Base-by-base conservation (phyloP, 352 stramenopile genomes). In the Thalassiosira livingstoniorum region DNA sequence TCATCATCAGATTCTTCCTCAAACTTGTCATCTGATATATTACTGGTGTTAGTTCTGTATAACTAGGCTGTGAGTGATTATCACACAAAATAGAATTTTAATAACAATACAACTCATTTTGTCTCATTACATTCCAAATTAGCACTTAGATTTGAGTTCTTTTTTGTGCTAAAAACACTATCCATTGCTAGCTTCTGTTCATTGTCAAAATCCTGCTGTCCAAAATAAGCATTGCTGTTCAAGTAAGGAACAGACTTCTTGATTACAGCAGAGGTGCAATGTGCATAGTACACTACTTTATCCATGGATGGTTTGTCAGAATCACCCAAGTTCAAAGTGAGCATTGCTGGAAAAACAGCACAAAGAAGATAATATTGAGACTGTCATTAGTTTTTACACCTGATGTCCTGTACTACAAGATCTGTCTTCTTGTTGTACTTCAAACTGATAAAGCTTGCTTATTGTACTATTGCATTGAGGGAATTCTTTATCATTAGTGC, bases 271-370 rank as follows among this genome's bases (percentile, higher is more conserved):
- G 32, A 65, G 0, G 70, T 71, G 10, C 68, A 10, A 3, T 83
- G 21, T 21, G 34, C n/a, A 34, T 75, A 25, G 29, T 42, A 63
- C 23, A 53, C 73, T n/a, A 83, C 68, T 61, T 83, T 83, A 29
- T 83, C 76, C 76, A 83, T 83, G 13, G 29, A n/a, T 3, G 76
- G 66, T 57, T 4, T 68, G 42, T 73, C 79, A 7, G 67, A 66
- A 34, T 83, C 68, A 65, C 51, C 67, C 51, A 35, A 69, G 39
- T 57, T 31, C 27, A 83, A 51, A 27, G 58, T 43, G n/a, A 32
- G 31, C 32, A 83, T 29, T 21, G 58, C 27, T 51, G 76, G 47
- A 68, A 57, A 74, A 25, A 75, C 57, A 21, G 43, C 45, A 29
- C 76, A 2, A n/a, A 69, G 34, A 31, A 83, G 4, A 1, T 27